Evolutionary conservation across 805 yeast species (phyloP), one percentile per base, ranked within the genome.

Genomic region (Torulaspora delbrueckii): DNA sequence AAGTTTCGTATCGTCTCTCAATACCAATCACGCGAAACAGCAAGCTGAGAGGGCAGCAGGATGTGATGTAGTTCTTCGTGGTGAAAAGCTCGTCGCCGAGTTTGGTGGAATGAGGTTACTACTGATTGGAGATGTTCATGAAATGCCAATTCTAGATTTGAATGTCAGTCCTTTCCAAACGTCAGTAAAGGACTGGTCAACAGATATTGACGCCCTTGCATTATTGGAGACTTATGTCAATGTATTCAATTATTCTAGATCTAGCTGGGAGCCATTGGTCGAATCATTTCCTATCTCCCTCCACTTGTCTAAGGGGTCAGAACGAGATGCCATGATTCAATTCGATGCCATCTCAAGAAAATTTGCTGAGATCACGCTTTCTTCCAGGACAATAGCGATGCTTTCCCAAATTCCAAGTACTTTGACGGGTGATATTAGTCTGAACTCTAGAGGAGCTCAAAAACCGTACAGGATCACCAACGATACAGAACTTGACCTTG

Each of bases 231-330:
- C 88, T 0, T 77, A 70, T 49, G 76, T 85, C 8, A 89, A 87
- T 63, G 78, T 87, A 16, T 90, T 85, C 71, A 89, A 89, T 62
- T 90, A 90, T 62, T 78, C 96, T 0, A 79, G 85, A 50, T 89
- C 96, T 3, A 77, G 88, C 0, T 90, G 99, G 98, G 98, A 93
- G 58, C 97, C 99, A 0, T 69, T 93, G 37, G 63, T 93, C 40
- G 99, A 93, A 58, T 83, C 91, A 0, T 85, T 96, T 86, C 82
- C 87, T 5, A 71, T 91, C 41, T 81, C 87, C 0, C 66, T 86
- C 9, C 87, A 85, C 60, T 78, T 84, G 1, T 72, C 86, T 1
- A 77, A 76, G 43, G 66, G 67, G 0, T 48, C 59, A 0, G 71
- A 70, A 10, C 75, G 79, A 0, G 72, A 73, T 5, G 70, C 75